Conservation (phyloP, 345 rosid species). For the Ceriops tagal region DNA sequence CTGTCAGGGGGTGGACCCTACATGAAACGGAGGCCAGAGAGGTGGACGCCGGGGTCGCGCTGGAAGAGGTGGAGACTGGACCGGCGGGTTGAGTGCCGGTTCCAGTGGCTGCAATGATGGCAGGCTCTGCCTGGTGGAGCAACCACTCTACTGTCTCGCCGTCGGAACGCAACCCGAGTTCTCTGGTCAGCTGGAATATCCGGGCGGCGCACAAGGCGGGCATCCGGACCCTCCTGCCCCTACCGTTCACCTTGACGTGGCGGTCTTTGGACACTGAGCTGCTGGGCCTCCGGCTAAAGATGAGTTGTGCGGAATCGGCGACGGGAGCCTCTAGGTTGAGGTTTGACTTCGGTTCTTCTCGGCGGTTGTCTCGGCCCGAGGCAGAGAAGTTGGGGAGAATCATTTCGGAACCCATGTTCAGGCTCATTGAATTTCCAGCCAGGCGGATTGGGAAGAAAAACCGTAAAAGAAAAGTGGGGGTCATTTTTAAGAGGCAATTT, state of each 20-base stretch:
- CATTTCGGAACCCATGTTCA: constrained; percentile 12
- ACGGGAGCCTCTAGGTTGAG: constrained; percentile 12
- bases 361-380: neutral
- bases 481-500: neutral
- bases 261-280: constrained; percentile 44
- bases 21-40: constrained; percentile 32
- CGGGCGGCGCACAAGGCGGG: constrained; percentile 68
- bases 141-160: constrained; percentile 73
- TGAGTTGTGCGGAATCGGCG: constrained; percentile 11
- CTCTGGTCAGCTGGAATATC: constrained; percentile 69
- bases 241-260: constrained; percentile 66
- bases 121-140: constrained; percentile 56
- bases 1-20: constrained; percentile 19
- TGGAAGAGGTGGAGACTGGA: constrained; percentile 32
- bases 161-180: constrained; percentile 66
- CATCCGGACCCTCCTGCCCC: constrained; percentile 72
- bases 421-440: too few species aligned
- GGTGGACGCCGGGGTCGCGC: constrained; percentile 24
- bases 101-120: constrained; percentile 57
- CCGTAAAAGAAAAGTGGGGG: too few species aligned
- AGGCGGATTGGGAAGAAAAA: too few species aligned
- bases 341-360: constrained; percentile 15
- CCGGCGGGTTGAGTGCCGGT: constrained; percentile 45
- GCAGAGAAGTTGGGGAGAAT: constrained; percentile 4
- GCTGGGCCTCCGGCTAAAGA: constrained; percentile 21